These are phyloP conservation scores for Leishmania aethiopica DNA, from an alignment of 208 protist species.

Conservation along the genomic window DNA sequence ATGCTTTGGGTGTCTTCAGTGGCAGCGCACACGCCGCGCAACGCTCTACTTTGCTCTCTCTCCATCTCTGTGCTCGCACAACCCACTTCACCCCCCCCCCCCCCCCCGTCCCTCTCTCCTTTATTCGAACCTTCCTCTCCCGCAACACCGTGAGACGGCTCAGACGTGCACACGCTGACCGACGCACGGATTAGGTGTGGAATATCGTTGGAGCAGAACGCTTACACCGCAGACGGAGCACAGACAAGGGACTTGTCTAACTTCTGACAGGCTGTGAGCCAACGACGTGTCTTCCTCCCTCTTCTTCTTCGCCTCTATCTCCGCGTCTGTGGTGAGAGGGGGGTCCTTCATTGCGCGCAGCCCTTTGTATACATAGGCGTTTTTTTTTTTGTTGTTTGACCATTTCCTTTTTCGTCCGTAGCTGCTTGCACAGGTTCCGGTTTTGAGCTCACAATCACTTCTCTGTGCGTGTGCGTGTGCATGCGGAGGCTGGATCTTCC, in stretches of 20 bases:
- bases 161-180: not conserved
- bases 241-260: not conserved
- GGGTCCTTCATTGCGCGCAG: not conserved
- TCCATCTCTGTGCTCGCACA: not conserved
- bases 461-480: not conserved
- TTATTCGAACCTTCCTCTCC: not conserved
- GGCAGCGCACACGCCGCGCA: not conserved
- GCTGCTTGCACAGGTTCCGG: not conserved
- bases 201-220: not conserved
- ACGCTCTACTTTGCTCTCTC: not conserved
- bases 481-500: not conserved
- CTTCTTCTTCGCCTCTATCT: not conserved
- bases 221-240: not conserved
- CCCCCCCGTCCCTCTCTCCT: not conserved
- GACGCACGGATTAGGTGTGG: not conserved
- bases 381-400: not conserved
- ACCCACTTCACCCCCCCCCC: not conserved
- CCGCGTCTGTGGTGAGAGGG: not conserved
- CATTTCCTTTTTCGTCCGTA: not conserved
- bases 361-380: constrained; percentile 7
- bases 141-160: not conserved
- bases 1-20: not conserved
- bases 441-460: not conserved
- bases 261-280: not conserved
- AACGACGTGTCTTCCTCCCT: not conserved